Evolutionary conservation across 2,329 filamentous ascomycete species (phyloP).

Genomic region (Leptosphaerulina australis): DNA sequence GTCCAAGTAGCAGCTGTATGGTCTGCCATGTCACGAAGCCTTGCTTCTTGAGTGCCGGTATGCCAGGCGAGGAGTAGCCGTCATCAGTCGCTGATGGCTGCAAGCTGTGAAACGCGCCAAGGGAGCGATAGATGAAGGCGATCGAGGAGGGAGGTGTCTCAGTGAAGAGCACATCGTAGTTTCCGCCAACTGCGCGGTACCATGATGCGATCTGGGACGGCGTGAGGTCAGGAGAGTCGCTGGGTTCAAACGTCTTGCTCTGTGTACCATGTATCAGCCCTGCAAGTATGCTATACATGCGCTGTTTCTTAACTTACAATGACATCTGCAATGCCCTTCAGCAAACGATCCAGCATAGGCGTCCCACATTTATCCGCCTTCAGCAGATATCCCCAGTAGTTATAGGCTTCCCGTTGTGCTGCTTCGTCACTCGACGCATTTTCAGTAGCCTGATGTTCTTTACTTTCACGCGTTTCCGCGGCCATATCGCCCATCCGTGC

Average conservation of each 20-base stretch:
- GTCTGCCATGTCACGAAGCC: conserved; percentile 96
- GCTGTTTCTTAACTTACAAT: conserved; percentile 48
- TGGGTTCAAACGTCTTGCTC: conserved; percentile 52
- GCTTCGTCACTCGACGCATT: conserved; percentile 33
- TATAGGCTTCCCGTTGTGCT: conserved; percentile 51
- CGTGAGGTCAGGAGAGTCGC: conserved; percentile 55
- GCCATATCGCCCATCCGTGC: conserved; percentile 34
- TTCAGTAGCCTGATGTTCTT: conserved; percentile 28
- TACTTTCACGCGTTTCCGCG: conserved; percentile 31
- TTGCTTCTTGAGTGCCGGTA: conserved; percentile 80
- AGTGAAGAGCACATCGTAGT: conserved; percentile 71
- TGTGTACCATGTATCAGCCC: conserved; percentile 31
- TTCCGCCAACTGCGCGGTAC: conserved; percentile 55
- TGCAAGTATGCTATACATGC: neutral
- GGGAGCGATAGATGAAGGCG: conserved; percentile 89
- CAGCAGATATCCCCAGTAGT: conserved; percentile 60
- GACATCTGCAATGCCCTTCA: conserved; percentile 54
- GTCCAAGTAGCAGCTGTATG: conserved; percentile 84
- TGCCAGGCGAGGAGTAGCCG: conserved; percentile 74
- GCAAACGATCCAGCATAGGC: conserved; percentile 53
- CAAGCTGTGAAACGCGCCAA: conserved; percentile 87
- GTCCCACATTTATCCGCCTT: conserved; percentile 59
- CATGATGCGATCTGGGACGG: conserved; percentile 57
- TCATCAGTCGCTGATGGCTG: conserved; percentile 70
- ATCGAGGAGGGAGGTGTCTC: conserved; percentile 74